phyloP scores from a whole-genome alignment of 1,139 yeast species.

The Yamadazyma atlantica region DNA sequence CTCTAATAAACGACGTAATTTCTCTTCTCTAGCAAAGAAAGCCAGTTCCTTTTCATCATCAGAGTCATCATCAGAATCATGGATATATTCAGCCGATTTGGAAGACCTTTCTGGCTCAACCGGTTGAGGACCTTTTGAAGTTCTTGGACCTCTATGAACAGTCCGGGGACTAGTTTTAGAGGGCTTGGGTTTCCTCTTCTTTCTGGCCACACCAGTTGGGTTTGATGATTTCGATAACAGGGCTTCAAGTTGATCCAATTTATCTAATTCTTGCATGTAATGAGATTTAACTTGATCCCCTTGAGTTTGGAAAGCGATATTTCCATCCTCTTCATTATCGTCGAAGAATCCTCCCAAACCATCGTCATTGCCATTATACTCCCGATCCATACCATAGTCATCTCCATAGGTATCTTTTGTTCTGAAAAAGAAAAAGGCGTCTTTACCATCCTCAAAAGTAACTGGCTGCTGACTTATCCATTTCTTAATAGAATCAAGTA shows the following conservation, averaged over 20 bases:
- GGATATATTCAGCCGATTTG: slow-evolving; percentile 54
- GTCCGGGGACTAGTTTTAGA: slow-evolving; percentile 6
- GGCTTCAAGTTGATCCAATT: slow-evolving; percentile 33
- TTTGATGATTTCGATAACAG: slow-evolving; percentile 10
- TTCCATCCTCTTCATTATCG: slow-evolving; percentile 22
- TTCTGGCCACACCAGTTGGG: slow-evolving; percentile 16
- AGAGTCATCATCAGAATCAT: slow-evolving; percentile 66
- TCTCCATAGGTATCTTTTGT: slow-evolving; percentile 23
- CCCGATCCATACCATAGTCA: slow-evolving; percentile 18
- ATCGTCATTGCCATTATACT: slow-evolving; percentile 17
- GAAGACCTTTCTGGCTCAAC: slow-evolving; percentile 16
- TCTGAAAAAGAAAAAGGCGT: slow-evolving; percentile 36
- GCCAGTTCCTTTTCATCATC: slow-evolving; percentile 55
- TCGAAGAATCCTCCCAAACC: slow-evolving; percentile 14
- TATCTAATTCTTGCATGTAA: slow-evolving; percentile 28
- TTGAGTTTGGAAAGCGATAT: slow-evolving; percentile 38
- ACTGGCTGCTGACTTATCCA: slow-evolving; percentile 35
- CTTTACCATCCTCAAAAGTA: slow-evolving; percentile 42
- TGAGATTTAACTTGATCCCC: slow-evolving; percentile 19
- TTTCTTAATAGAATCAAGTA: slow-evolving; percentile 27
- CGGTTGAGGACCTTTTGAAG: slow-evolving; percentile 10
- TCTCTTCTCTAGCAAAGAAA: slow-evolving; percentile 61
- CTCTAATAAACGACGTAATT: slow-evolving; percentile 43
- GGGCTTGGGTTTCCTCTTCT: slow-evolving; percentile 8
- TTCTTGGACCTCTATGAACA: slow-evolving; percentile 6